Percentiles rank a stretch among this genome's conserved stretches.
Evolutionary conservation across 306 rosid species (phyloP).

Genomic region (Coriaria nepalensis): DNA sequence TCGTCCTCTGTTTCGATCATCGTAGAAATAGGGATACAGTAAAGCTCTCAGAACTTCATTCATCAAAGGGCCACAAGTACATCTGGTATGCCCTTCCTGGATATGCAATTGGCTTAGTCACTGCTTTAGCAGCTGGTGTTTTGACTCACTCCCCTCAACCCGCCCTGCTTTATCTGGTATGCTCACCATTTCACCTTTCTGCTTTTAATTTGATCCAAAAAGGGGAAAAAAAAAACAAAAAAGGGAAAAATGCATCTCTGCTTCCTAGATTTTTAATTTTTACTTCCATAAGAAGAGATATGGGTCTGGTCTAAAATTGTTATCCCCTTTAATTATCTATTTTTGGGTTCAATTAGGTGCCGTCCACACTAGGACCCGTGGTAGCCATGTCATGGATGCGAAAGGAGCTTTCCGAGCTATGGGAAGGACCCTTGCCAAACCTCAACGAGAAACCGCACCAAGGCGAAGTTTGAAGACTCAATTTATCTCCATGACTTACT

Average conservation of each 20-base stretch:
- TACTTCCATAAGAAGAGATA: neutral
- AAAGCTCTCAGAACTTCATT: slow-evolving; percentile 50
- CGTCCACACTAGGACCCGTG: slow-evolving; percentile 89
- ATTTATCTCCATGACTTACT: too few relatives aligned
- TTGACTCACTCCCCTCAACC: slow-evolving; percentile 94
- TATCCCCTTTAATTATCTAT: neutral
- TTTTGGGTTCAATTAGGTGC: slow-evolving; percentile 46
- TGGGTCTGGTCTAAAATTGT: neutral
- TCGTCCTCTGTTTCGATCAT: slow-evolving; percentile 83
- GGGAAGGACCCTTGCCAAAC: slow-evolving; percentile 67
- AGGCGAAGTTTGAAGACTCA: slow-evolving; percentile 40
- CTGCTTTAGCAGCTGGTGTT: slow-evolving; percentile 88
- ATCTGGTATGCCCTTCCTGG: slow-evolving; percentile 98
- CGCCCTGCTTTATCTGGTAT: slow-evolving; percentile 92
- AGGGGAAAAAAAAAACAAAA: neutral
- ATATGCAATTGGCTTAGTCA: slow-evolving; percentile 76
- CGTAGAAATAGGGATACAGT: slow-evolving; percentile 64
- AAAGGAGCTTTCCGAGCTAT: slow-evolving; percentile 69
- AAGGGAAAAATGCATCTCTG: neutral
- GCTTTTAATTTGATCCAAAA: neutral
- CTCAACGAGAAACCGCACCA: slow-evolving; percentile 51
- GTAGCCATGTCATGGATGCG: slow-evolving; percentile 57
- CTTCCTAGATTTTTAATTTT: neutral
- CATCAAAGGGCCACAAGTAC: slow-evolving; percentile 91
- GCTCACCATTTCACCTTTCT: slow-evolving; percentile 4